phyloP scores from a whole-genome alignment of 2,329 filamentous ascomycete genomes.

The Apiospora sp. region DNA sequence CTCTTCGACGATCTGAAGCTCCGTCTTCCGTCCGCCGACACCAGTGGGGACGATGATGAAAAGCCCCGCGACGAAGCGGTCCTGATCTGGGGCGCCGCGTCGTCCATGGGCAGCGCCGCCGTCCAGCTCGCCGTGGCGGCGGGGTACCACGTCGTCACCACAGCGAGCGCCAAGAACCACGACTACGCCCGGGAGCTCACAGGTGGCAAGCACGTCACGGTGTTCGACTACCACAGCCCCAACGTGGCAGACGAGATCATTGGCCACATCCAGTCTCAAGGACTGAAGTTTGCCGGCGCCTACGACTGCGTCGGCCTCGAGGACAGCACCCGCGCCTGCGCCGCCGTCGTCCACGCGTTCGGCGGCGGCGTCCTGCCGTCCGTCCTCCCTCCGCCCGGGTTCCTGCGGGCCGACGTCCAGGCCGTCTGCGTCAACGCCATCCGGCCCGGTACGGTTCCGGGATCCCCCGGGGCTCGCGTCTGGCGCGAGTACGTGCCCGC shows the following conservation, averaged over 20 bases:
- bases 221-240: conserved; percentile 52
- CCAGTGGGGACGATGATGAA: too few relatives aligned
- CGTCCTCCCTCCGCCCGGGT: conserved; percentile 27
- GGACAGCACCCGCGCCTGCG: not conserved
- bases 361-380: not conserved
- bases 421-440: conserved; percentile 29
- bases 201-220: conserved; percentile 39
- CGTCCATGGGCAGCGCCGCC: conserved; percentile 53
- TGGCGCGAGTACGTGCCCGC: conserved; percentile 37
- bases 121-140: conserved; percentile 55
- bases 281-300: conserved; percentile 31
- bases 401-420: conserved; percentile 32
- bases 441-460: not conserved
- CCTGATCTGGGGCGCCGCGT: conserved; percentile 56
- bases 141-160: conserved; percentile 54
- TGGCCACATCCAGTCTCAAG: conserved; percentile 31
- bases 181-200: conserved; percentile 49
- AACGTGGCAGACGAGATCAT: conserved; percentile 41
- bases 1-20: conserved; percentile 38
- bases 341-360: conserved; percentile 4
- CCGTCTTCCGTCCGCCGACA: conserved; percentile 34
- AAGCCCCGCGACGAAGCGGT: conserved; percentile 36
- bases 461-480: conserved; percentile 27
- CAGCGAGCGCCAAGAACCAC: conserved; percentile 50
- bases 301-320: conserved; percentile 32